A percentile compares a stretch with the other conserved stretches of the same genome.
phyloP scores from a whole-genome alignment of 495 filamentous ascomycete species.

The Physcia stellaris region DNA sequence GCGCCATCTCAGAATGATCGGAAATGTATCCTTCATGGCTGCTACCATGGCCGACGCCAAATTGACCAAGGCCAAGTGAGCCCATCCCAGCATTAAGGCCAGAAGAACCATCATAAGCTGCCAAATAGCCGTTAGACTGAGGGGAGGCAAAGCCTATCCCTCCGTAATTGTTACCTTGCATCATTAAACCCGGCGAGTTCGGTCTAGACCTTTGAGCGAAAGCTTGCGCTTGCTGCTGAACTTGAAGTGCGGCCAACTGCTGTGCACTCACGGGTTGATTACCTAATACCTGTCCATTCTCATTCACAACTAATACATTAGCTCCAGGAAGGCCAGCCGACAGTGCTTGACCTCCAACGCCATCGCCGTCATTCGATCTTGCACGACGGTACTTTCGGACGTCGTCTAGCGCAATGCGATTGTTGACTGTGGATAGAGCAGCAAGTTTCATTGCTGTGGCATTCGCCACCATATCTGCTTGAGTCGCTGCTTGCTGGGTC shows the following conservation, averaged over 20 bases:
- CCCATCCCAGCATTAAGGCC: slow-evolving; percentile 64
- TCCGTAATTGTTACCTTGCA: slow-evolving; percentile 55
- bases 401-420: slow-evolving; percentile 92
- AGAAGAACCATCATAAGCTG: slow-evolving; percentile 68
- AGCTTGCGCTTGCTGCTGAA: slow-evolving; percentile 67
- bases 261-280: slow-evolving; percentile 73
- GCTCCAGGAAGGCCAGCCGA: slow-evolving; percentile 38
- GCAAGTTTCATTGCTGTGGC: slow-evolving; percentile 98
- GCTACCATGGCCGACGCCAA: slow-evolving; percentile 43
- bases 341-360: slow-evolving; percentile 28
- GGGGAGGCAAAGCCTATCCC: slow-evolving; percentile 70
- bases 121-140: slow-evolving; percentile 90
- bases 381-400: slow-evolving; percentile 86
- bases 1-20: slow-evolving; percentile 79
- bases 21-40: slow-evolving; percentile 81
- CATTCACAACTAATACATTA: slow-evolving; percentile 74
- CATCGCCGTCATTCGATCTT: slow-evolving; percentile 74
- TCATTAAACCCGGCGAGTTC: slow-evolving; percentile 76
- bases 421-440: slow-evolving; percentile 93
- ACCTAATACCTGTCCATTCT: slow-evolving; percentile 75
- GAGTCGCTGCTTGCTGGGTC: slow-evolving; percentile 41
- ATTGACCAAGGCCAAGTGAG: slow-evolving; percentile 59
- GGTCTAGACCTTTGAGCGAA: slow-evolving; percentile 77
- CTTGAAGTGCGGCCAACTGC: slow-evolving; percentile 75
- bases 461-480: slow-evolving; percentile 97